Base-by-base conservation (phyloP, 345 rosid species). In the Hibiscus tridactylites region DNA sequence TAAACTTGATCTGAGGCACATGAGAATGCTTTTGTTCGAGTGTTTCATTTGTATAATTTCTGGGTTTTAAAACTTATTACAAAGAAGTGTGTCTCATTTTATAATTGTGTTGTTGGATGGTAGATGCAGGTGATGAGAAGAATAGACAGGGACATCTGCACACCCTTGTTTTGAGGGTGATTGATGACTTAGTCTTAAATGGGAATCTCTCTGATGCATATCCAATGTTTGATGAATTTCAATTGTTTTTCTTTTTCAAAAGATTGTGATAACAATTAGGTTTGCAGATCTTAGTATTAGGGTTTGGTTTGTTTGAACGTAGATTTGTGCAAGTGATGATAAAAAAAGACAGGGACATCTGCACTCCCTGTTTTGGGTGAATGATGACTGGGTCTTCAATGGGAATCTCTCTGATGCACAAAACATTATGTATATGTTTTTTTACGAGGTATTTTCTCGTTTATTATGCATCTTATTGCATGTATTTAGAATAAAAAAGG, bases 1-100 rank as follows among this genome's bases (percentile, higher is more conserved):
- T 17, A 0, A 54, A 76, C 19, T 3, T 9, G 9, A 59, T 70
- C 87, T 84, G 87, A 84, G 86, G 90, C 85, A 37, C 46, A 6
- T 2, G 4, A 46, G 54, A 0, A 0, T 50, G 6, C n/a, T 50
- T 50, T 42, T 42, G 46, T 1, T 8, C 1, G 9, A 39, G 6
- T 15, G 19, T 0, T 49, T 15, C 3, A 16, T 10, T 5, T 16
- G 9, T 19, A 29, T 29, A 35, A 5, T 5, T 35, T 35, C 6
- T 0, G 7, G 37, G 37, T 5, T 29, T 63, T 39, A 7, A n/a
- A 39, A 12, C 8, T 13, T 37, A 17, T 65, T 42, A 42, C 0
- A 42, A 19, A 0, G 10, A 42, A 2, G 11, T 24, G 53, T 5
- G 6, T 0, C 0, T 50, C 16, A 50, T 50, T 16, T 16, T 16